A percentile compares a stretch with the other conserved stretches of the same genome.
Evolutionary conservation across 1,284 basidiomycete genomes (phyloP).

Genomic region (Xerocomus amazonicus): DNA sequence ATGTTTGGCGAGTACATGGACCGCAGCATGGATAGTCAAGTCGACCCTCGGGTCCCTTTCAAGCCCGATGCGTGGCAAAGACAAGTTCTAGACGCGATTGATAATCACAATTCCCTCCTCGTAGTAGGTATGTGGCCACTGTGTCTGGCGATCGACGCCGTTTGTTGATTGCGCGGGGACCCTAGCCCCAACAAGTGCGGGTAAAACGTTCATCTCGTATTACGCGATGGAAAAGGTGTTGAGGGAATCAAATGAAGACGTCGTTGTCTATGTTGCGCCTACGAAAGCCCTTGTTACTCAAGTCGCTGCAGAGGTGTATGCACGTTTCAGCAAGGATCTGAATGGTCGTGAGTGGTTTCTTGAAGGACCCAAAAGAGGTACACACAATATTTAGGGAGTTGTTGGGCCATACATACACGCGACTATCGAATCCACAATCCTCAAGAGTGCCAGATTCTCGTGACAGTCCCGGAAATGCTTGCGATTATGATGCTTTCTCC

Average conservation of each 20-base stretch:
- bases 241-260: conserved; percentile 55
- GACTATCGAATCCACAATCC: conserved; percentile 63
- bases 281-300: conserved; percentile 70
- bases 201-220: conserved; percentile 74
- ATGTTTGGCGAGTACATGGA: conserved; percentile 73
- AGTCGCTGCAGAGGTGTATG: conserved; percentile 68
- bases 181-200: conserved; percentile 62
- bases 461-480: conserved; percentile 69
- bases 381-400: conserved; percentile 39
- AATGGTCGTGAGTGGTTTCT: conserved; percentile 40
- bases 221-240: conserved; percentile 72
- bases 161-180: background rate
- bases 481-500: conserved; percentile 67
- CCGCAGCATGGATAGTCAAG: conserved; percentile 59
- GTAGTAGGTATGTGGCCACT: conserved; percentile 51
- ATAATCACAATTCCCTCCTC: conserved; percentile 54
- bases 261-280: conserved; percentile 71
- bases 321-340: conserved; percentile 59
- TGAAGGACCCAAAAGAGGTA: background rate
- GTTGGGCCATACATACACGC: conserved; percentile 67
- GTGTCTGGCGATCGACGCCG: background rate
- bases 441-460: conserved; percentile 64
- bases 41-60: conserved; percentile 58
- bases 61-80: conserved; percentile 70
- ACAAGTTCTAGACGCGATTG: conserved; percentile 60